Base-by-base conservation (phyloP, 306 rosid genomes). In the Canavalia ensiformis region DNA sequence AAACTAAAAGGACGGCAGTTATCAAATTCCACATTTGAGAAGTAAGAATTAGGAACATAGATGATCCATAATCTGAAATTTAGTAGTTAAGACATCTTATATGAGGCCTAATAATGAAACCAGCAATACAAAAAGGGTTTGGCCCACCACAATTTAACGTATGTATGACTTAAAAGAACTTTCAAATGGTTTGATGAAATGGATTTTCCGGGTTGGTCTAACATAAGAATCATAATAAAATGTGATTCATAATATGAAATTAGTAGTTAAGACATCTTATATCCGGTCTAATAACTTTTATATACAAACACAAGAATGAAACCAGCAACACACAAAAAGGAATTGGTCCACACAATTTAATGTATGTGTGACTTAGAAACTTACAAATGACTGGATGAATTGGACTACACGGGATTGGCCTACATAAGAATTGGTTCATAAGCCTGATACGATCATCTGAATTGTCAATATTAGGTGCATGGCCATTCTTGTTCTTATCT, bases 271-370 rank as follows among this genome's bases (percentile, higher is more conserved):
- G 29, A 45, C 73, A 77, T 76, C 66, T 70, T 47, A 8, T 47
- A 46, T 60, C 74, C 1, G 7, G 41, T 2, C 9, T 37, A 62
- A 35, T 13, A 47, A 13, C 50, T 28, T 51, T 0, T 41, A 57
- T 31, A 47, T 74, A 11, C 47, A 78, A 56, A 73, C 65, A 68
- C 49, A 65, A 30, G 50, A 74, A 58, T 51, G 37, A 46, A 54
- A 51, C 5, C 4, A 28, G 54, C 5, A 72, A 18, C 25, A 44
- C 52, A 60, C 11, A 13, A 9, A 67, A 57, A 1, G 56, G 52
- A 51, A 34, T 57, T 65, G 85, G 81, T 66, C 81, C 83, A 80
- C 81, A 44, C 12, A n/a, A 65, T 76, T 66, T 25, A 76, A 63
- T 39, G 77, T 4, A 30, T 29, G 34, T 8, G 35, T 9, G 70